Conservation (phyloP, 2,329 filamentous ascomycete species). For the Neophaeococcomyces mojaviensis region DNA sequence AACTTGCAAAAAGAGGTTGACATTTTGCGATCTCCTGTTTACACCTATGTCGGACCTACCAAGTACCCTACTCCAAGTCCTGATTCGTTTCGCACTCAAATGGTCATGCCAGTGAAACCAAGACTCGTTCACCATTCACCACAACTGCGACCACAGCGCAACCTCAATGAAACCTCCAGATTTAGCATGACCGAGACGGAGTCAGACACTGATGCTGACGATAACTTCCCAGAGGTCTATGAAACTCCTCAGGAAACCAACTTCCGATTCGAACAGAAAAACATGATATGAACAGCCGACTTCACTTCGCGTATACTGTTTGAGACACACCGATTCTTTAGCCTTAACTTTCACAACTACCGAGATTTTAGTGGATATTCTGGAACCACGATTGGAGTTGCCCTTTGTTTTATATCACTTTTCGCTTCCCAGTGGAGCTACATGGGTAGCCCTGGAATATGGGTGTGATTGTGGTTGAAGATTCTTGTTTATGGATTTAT, state of each 20-base stretch:
- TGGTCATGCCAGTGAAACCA: slow-evolving; percentile 13
- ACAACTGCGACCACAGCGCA: slow-evolving; percentile 1
- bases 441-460: not conserved
- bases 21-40: slow-evolving; percentile 18
- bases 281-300: slow-evolving; percentile 3
- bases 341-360: not conserved
- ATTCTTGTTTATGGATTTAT: slow-evolving; percentile 1
- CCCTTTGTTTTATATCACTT: not conserved
- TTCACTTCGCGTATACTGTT: not conserved
- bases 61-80: slow-evolving; percentile 20
- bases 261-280: slow-evolving; percentile 13
- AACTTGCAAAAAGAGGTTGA: slow-evolving; percentile 33
- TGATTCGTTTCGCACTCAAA: slow-evolving; percentile 11
- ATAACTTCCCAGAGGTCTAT: slow-evolving; percentile 19
- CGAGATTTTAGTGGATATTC: not conserved
- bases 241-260: slow-evolving; percentile 20
- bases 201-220: slow-evolving; percentile 16
- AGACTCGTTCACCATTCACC: slow-evolving; percentile 13
- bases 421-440: not conserved
- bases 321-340: not conserved
- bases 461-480: not conserved
- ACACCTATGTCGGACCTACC: slow-evolving; percentile 17
- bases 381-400: not conserved
- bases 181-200: slow-evolving; percentile 20
- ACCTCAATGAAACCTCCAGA: slow-evolving; percentile 16